Base-by-base conservation (phyloP, 345 rosid genomes). In the Hibiscus mutabilis region DNA sequence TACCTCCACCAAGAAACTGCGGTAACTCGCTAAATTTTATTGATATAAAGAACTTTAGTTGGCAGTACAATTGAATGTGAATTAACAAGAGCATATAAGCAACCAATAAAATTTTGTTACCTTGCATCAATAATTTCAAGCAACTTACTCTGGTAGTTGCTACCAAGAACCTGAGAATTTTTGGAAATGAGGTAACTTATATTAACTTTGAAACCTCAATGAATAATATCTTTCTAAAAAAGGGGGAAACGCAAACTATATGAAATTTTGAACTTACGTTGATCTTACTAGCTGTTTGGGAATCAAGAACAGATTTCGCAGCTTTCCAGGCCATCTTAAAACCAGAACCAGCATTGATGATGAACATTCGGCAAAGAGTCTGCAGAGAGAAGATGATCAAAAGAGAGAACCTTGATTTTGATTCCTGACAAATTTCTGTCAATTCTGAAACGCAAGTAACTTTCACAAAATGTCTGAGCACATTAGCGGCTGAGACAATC, bases 1-100 rank as follows among this genome's bases (percentile, higher is more conserved):
- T 76, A 66, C 98, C 99, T 69, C 99, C 99, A 56, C 99, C 99
- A 56, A 96, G 84, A 84, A 96, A 92, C 46, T 92, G 92, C 8
- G 99, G 99, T 84, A 96, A 80, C 84, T 92, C 93, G 74, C 99
- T 92, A 83, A 76, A 66, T 73, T 58, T 58, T 24, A 13, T 24
- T 25, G 33, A 60, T 61, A 62, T 66, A 22, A 71, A 40, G 21
- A 51, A 52, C 51, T 42, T 53, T 25, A 60, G 51, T 15, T 4
- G 59, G 16, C 42, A 12, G 7, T 18, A 51, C 1, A 52, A 51
- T 42, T 55, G 29, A 58, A 42, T 63, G 57, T 8, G 33, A 42
- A 53, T 37, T 57, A 71, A 55, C 67, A 59, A 56, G 19, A 60
- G 12, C 24, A 44, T 16, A 19, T 46, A 57, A 55, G 46, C 18